phyloP scores from a whole-genome alignment of 2,329 filamentous ascomycete genomes.

The Botrytis cinerea region DNA sequence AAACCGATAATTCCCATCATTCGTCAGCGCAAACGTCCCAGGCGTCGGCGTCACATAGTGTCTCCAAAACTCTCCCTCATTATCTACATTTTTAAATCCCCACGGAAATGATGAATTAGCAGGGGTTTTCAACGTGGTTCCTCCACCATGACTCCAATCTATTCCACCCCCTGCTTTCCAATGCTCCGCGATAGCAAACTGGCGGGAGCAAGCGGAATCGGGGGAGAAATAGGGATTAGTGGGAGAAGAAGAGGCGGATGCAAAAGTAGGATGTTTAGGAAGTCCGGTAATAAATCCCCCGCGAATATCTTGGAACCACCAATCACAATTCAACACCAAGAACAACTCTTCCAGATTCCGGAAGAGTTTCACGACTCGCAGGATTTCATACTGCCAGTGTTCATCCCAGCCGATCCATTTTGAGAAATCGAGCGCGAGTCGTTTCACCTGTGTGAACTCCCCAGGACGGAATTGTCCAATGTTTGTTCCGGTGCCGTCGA shows the following conservation, averaged over 20 bases:
- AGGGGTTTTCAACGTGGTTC: background rate
- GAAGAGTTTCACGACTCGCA: background rate
- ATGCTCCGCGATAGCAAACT: accelerated
- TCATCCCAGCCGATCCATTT: background rate
- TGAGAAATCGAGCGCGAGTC: background rate
- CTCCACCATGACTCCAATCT: background rate
- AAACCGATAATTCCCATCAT: background rate
- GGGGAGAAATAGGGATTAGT: background rate
- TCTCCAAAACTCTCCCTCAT: background rate
- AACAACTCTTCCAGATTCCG: background rate
- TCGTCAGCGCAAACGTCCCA: background rate
- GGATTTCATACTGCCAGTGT: background rate
- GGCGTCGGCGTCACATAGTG: background rate
- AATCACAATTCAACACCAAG: background rate
- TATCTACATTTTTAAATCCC: background rate
- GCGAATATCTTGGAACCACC: background rate
- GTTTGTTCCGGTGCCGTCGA: background rate
- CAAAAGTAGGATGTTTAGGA: background rate
- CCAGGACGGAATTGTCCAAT: background rate
- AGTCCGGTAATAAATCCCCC: background rate
- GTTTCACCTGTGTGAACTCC: background rate
- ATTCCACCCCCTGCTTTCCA: background rate
- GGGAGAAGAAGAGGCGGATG: background rate
- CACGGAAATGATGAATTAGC: background rate
- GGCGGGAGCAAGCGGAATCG: background rate